These are phyloP conservation scores for Emmonsiellopsis sp. DNA, from an alignment of 2,329 filamentous ascomycete genomes.

Conservation along the genomic window DNA sequence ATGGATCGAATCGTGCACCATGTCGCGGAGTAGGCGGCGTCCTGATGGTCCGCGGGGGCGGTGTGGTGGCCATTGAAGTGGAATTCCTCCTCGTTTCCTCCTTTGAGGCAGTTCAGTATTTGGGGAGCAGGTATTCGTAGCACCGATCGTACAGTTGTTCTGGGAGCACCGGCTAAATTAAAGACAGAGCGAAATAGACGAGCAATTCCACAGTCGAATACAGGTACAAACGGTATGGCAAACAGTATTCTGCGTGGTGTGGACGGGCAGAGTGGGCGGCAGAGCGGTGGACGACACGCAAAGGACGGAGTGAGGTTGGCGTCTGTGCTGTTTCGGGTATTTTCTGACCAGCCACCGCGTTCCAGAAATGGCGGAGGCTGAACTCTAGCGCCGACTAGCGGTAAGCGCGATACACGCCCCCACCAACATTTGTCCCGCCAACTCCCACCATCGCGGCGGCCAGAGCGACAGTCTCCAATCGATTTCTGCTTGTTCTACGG, in stretches of 20 bases:
- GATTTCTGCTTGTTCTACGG: not conserved
- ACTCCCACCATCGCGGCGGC: not conserved
- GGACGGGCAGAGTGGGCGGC: not conserved
- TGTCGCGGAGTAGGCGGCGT: constrained; percentile 37
- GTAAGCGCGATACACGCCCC: not conserved
- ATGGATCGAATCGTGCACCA: constrained; percentile 35
- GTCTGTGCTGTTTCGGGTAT: not conserved
- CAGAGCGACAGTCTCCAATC: not conserved
- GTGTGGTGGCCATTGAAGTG: constrained; percentile 33
- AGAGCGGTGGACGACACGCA: not conserved
- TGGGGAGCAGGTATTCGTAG: not conserved
- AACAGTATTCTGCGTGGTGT: not conserved
- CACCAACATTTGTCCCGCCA: not conserved
- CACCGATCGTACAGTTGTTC: not conserved
- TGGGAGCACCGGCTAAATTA: too few relatives aligned
- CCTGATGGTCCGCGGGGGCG: constrained; percentile 30
- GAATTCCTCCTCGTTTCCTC: not conserved
- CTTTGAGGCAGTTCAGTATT: not conserved
- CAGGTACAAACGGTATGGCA: too few relatives aligned
- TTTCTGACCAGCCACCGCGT: not conserved
- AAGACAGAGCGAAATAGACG: too few relatives aligned
- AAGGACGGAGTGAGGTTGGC: not conserved
- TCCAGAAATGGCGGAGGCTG: not conserved
- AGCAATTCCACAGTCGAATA: too few relatives aligned
- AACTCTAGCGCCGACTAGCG: not conserved